Evolutionary conservation across 2,329 filamentous ascomycete genomes (phyloP), one percentile per base, ranked within the genome.

Genomic region (Fusarium nisikadoi): DNA sequence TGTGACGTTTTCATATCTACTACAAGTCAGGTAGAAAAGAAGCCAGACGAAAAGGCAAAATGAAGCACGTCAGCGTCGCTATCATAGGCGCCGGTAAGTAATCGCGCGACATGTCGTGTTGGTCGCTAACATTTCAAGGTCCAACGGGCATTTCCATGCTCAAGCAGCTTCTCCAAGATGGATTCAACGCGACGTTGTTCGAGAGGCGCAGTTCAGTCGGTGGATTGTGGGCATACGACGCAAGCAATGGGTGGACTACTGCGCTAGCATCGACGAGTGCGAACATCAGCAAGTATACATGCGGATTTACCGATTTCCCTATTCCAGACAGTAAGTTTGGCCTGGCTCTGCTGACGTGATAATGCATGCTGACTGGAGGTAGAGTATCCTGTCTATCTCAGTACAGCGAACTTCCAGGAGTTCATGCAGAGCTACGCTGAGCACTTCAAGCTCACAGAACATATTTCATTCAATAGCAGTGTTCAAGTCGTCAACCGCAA

Each of bases 221-320:
- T 0, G 68, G 68, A 0, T 3, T 71, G 0, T 71, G 68, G 68
- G 63, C 68, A 1, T 68, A 59, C 1, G 68, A 71, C 4, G 35
- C 63, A 17, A 52, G 42, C 0, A 41, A 71, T 5, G 68, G 68
- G 1, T 71, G 68, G 68, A 71, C 68, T 0, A 64, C 68, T 1
- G 68, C 68, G 1, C 6, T 71, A 4, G 17, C 41, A 2, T 52
- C 33, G 0, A 71, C 68, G 2, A 55, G 23, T 4, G 68, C 68
- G 2, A 64, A 71, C 1, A 71, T 71, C 2, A 71, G 68, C 63
- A 71, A 71, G 20, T 71, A 71, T 7, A 71, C 68, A 5, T 71
- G 68, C 1, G 68, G 68, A 8, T 71, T 71, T 10, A 71, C 68
- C 1, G 68, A 71, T 0, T 71, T 59, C 12, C 68, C 68, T 0